phyloP scores from a whole-genome alignment of 1,284 basidiomycete species.

The Inonotus obliquus region DNA sequence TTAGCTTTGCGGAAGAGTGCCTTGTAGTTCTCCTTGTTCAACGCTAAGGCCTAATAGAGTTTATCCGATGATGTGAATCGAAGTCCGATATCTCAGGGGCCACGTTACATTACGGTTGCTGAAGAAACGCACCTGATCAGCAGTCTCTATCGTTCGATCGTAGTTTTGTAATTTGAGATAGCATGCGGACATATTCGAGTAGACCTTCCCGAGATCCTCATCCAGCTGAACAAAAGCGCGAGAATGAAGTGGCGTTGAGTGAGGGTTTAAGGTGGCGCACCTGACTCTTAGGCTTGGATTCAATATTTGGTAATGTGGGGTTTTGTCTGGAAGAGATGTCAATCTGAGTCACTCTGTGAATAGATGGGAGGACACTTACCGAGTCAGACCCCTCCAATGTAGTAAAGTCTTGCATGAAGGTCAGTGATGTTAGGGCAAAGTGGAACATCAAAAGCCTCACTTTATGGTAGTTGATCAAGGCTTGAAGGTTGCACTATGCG shows the following conservation, averaged over 20 bases:
- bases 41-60: constrained; percentile 53
- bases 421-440: background rate
- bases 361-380: constrained; percentile 37
- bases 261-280: constrained; percentile 21
- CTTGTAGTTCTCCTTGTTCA: constrained; percentile 71
- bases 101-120: background rate
- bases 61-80: constrained; percentile 1
- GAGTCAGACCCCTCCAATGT: constrained; percentile 68
- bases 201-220: constrained; percentile 70
- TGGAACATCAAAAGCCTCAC: constrained; percentile 31
- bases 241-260: background rate
- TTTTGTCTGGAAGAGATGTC: background rate
- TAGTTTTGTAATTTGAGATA: constrained; percentile 74
- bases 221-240: constrained; percentile 46
- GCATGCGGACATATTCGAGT: constrained; percentile 76
- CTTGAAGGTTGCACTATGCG: constrained; percentile 30
- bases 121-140: constrained; percentile 52
- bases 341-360: background rate
- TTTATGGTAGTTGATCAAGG: constrained; percentile 61
- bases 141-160: constrained; percentile 68
- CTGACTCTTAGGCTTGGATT: constrained; percentile 33
- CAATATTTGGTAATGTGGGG: background rate
- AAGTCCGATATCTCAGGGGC: background rate
- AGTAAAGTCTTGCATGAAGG: constrained; percentile 44
- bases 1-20: constrained; percentile 78